Conservation (phyloP, 2,329 filamentous ascomycete genomes). For the Pleurostoma richardsiae region DNA sequence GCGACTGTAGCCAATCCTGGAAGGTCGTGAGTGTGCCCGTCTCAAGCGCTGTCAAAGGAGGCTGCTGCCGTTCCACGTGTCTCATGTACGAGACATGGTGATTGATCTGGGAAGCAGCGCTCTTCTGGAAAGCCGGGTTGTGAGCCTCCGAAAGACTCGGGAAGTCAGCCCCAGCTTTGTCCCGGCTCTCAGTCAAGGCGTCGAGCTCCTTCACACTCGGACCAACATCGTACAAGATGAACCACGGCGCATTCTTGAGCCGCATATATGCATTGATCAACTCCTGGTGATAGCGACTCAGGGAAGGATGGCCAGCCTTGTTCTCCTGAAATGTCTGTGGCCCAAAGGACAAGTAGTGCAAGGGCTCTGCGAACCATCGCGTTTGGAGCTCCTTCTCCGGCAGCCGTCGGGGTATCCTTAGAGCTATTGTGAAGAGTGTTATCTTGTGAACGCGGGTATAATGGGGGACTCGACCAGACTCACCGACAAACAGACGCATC, state of each 20-base stretch:
- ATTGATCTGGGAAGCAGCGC: slow-evolving; percentile 35
- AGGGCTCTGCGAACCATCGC: slow-evolving; percentile 65
- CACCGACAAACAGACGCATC: slow-evolving; percentile 77
- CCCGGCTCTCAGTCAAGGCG: slow-evolving; percentile 21
- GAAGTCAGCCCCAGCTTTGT: slow-evolving; percentile 45
- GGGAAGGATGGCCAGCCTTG: slow-evolving; percentile 54
- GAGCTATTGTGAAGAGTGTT: slow-evolving; percentile 27
- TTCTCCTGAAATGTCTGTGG: slow-evolving; percentile 54
- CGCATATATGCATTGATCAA: slow-evolving; percentile 60
- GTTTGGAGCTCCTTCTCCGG: slow-evolving; percentile 57
- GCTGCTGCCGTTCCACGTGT: slow-evolving; percentile 79
- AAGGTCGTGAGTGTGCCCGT: slow-evolving; percentile 48
- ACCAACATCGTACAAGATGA: slow-evolving; percentile 59
- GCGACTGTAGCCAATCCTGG: slow-evolving; percentile 95
- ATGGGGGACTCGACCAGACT: slow-evolving; percentile 26
- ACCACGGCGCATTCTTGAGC: slow-evolving; percentile 57
- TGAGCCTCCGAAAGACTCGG: slow-evolving; percentile 69
- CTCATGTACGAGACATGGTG: slow-evolving; percentile 72
- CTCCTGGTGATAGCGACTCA: slow-evolving; percentile 56
- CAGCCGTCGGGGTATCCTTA: slow-evolving; percentile 53
- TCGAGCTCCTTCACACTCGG: slow-evolving; percentile 32
- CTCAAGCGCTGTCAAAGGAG: slow-evolving; percentile 49
- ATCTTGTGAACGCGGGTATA: background rate
- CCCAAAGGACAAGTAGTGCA: slow-evolving; percentile 55
- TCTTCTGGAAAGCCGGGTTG: slow-evolving; percentile 30